Evolutionary conservation across 495 filamentous ascomycete species (phyloP).

Genomic region (Cenococcum geophilum): DNA sequence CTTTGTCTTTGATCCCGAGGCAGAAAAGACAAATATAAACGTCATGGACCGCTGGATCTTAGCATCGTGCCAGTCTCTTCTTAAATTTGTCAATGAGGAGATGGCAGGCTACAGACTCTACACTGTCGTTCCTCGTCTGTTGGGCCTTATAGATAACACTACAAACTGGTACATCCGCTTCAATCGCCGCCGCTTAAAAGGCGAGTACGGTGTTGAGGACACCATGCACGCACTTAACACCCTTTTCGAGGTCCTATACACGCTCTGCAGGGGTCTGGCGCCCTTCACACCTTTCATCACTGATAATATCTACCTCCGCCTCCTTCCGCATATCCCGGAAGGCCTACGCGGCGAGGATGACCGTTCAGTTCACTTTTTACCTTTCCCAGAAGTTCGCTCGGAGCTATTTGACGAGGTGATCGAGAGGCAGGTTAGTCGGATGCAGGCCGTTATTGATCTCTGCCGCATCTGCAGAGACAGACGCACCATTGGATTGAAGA

Average conservation of each 20-base stretch:
- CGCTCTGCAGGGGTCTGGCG: conserved; percentile 75
- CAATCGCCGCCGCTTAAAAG: conserved; percentile 93
- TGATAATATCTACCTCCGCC: conserved; percentile 83
- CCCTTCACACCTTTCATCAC: conserved; percentile 96
- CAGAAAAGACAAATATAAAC: conserved; percentile 71
- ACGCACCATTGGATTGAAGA: conserved; percentile 77
- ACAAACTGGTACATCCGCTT: conserved; percentile 99
- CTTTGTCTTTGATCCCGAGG: conserved; percentile 71
- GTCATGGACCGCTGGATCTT: conserved; percentile 98
- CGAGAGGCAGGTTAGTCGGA: conserved; percentile 77
- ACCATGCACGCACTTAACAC: conserved; percentile 89
- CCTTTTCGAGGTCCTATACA: conserved; percentile 94
- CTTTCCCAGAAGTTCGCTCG: conserved; percentile 79
- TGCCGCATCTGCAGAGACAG: conserved; percentile 80
- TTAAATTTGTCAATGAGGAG: conserved; percentile 90
- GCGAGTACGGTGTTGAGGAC: conserved; percentile 80
- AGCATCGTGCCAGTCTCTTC: conserved; percentile 84
- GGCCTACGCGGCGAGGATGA: conserved; percentile 58
- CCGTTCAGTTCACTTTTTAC: conserved; percentile 85
- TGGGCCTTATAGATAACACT: conserved; percentile 81
- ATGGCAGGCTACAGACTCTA: conserved; percentile 73
- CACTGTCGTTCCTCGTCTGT: conserved; percentile 85
- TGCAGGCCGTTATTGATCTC: conserved; percentile 94
- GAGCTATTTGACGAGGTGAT: conserved; percentile 83
- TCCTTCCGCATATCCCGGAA: conserved; percentile 74